Percentiles rank a stretch among this genome's conserved stretches.
phyloP scores from a whole-genome alignment of 768 basidiomycete species.

The Chalciporus piperatus region DNA sequence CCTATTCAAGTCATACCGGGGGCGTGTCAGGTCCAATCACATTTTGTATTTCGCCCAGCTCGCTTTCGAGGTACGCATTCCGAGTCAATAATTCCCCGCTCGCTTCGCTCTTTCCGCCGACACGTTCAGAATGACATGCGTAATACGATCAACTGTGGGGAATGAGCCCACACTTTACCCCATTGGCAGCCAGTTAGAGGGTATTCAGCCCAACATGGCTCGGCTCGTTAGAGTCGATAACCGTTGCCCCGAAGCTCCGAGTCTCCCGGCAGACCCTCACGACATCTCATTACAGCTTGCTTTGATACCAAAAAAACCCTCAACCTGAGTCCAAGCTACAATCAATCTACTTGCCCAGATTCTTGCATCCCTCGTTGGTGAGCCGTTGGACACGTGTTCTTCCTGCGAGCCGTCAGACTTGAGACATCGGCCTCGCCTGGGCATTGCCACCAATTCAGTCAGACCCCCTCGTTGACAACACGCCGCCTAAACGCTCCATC shows the following conservation, averaged over 20 bases:
- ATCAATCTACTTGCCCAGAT: not conserved
- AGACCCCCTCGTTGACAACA: slow-evolving; percentile 24
- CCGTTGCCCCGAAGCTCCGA: too few relatives aligned
- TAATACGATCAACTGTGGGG: too few relatives aligned
- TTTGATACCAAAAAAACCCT: slow-evolving; percentile 4
- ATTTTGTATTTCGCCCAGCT: not conserved
- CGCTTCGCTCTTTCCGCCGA: not conserved
- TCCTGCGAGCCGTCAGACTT: not conserved
- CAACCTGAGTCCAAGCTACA: slow-evolving; percentile 15
- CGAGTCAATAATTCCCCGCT: not conserved
- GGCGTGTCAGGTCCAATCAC: not conserved
- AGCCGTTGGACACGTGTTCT: slow-evolving; percentile 9
- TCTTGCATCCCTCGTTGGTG: not conserved
- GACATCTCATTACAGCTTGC: not conserved
- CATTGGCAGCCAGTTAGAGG: too few relatives aligned
- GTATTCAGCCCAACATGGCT: too few relatives aligned
- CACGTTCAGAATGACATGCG: not conserved
- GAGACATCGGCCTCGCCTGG: slow-evolving; percentile 3
- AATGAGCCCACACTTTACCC: too few relatives aligned
- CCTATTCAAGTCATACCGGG: not conserved
- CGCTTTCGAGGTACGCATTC: not conserved
- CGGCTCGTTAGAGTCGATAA: too few relatives aligned
- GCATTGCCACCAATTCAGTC: slow-evolving; percentile 4
- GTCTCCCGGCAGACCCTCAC: too few relatives aligned
- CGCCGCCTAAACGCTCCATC: slow-evolving; percentile 12